Evolutionary conservation across 768 basidiomycete species (phyloP), one percentile per base, ranked within the genome.

Genomic region (Amanita polypyramis): DNA sequence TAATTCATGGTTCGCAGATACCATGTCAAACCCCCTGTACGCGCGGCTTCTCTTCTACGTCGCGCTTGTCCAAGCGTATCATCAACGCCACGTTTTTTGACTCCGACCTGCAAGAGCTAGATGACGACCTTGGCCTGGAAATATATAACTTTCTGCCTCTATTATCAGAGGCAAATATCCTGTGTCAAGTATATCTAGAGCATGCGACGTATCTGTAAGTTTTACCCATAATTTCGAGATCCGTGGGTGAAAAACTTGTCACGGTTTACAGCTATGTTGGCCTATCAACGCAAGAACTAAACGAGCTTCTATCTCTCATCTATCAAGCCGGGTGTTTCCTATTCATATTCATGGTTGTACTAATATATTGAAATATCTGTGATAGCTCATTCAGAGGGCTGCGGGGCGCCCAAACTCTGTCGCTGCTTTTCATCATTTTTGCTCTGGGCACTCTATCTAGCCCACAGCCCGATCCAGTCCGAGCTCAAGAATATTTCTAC

Each of bases 171-270:
- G 83, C 85, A 1, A 62, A 73, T 11, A 71, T 68, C 12, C 64
- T 86, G 15, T 80, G 77, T 49, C 78, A 85, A 34, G 62, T 79
- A 27, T 88, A 85, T 58, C 63, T 85, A 33, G 77, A 81, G 47
- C 71, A 76, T 59, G 81, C 76, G 10, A 66, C 72, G 55, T 77
- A 67, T 59, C 56, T 80, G 80, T 83, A 54, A 57, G 77, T 65
- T 14, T 43, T 29, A 30, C 30, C 30, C 11, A 9, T 25, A 12
- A 8, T 45, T 29, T 33, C 25, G 34, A 19, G 14, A 49, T 51
- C 11, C 23, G 5, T 19, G 4, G 3, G 20, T n/a, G 37, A 20
- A n/a, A 29, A 14, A 30, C 6, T 33, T 0, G 14, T 25, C 10
- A 10, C n/a, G n/a, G 5, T 8, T 47, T 2, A 36, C 9, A 85